Evolutionary conservation across 192 early-diverging fungal genomes (phyloP).

Genomic region (Pilobolus umbonatus): DNA sequence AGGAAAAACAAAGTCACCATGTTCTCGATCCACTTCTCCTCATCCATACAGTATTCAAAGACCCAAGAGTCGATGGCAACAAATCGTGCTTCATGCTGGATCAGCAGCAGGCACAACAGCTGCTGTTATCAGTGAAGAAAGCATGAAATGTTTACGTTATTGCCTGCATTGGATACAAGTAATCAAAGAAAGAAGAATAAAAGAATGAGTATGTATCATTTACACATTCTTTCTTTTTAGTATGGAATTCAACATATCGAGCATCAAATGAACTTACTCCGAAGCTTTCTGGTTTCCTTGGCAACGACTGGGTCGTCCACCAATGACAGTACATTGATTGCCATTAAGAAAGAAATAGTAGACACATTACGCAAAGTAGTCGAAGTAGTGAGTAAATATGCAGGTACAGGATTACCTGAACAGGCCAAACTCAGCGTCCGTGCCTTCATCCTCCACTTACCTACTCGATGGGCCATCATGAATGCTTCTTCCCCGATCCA

Average conservation of each 20-base stretch:
- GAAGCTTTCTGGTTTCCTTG: constrained; percentile 50
- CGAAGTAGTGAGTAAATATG: constrained; percentile 81
- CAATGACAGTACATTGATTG: constrained; percentile 33
- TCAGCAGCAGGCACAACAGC: constrained; percentile 60
- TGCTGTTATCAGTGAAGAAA: constrained; percentile 82
- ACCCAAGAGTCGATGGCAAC: constrained; percentile 48
- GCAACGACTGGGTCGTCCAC: constrained; percentile 14
- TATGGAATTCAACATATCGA: constrained; percentile 74
- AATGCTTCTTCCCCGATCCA: constrained; percentile 25
- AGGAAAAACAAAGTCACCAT: constrained; percentile 19
- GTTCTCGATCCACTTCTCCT: constrained; percentile 36
- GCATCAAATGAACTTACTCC: constrained; percentile 60
- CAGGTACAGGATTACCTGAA: constrained; percentile 77
- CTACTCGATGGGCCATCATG: constrained; percentile 65
- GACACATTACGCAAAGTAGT: constrained; percentile 83
- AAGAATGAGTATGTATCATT: not conserved
- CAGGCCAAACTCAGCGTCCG: constrained; percentile 81
- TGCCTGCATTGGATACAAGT: constrained; percentile 82
- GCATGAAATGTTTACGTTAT: constrained; percentile 80
- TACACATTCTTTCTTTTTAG: constrained; percentile 26
- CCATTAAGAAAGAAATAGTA: constrained; percentile 75
- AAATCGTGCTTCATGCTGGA: constrained; percentile 55
- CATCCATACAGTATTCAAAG: constrained; percentile 27
- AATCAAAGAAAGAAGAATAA: constrained; percentile 5
- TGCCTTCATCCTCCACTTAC: constrained; percentile 78